Conservation (phyloP, 1,284 basidiomycete species). For the Pholiota adiposa region DNA sequence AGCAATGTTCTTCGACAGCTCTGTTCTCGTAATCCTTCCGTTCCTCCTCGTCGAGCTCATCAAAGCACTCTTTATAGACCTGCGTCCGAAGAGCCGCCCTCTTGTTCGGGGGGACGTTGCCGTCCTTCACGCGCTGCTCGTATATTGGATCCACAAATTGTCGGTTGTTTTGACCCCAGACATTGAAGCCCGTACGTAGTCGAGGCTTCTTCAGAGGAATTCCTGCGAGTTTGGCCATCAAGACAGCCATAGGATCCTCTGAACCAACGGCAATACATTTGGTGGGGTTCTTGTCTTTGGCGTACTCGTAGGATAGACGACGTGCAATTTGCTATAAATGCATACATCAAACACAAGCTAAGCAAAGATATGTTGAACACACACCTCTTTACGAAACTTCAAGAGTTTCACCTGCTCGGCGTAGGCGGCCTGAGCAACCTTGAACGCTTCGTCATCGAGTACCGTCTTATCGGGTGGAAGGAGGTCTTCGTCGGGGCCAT, state of each 20-base stretch:
- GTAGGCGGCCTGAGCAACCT: background rate
- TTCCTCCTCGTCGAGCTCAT: background rate
- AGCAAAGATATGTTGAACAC: background rate
- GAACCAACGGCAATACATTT: background rate
- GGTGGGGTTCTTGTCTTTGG: background rate
- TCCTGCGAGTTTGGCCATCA: background rate
- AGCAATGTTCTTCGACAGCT: background rate
- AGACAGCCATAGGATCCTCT: background rate
- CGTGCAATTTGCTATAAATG: background rate
- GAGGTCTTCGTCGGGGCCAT: conserved; percentile 3
- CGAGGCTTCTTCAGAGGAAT: background rate
- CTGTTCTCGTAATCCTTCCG: background rate
- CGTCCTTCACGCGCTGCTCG: background rate
- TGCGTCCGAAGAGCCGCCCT: background rate
- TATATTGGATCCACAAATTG: background rate
- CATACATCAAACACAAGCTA: too few relatives aligned
- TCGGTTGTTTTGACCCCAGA: background rate
- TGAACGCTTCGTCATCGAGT: background rate
- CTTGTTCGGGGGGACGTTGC: background rate
- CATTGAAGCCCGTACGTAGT: background rate
- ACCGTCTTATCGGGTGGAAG: background rate
- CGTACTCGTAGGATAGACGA: background rate
- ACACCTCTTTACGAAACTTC: conserved; percentile 3
- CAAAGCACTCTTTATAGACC: background rate
- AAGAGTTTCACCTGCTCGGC: background rate